A percentile compares a stretch with the other conserved stretches of the same genome.
These are phyloP conservation scores for Xylaria sp. DNA, from an alignment of 2,329 filamentous ascomycete genomes.

Conservation along the genomic window DNA sequence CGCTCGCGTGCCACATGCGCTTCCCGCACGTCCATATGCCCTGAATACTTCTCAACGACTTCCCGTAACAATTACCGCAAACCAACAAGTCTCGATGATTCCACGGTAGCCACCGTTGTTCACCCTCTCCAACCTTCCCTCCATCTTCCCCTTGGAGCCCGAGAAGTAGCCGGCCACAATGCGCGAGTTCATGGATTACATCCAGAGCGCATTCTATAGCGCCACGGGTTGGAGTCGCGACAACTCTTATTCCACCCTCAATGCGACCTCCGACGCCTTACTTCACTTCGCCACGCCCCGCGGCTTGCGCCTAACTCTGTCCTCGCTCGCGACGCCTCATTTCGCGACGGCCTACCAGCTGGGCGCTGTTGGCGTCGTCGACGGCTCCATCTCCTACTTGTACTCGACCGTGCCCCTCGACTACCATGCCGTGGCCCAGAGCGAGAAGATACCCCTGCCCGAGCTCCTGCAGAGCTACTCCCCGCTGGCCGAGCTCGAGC, in stretches of 20 bases:
- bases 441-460: constrained; percentile 75
- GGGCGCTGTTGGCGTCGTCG: constrained; percentile 86
- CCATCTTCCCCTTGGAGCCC: constrained; percentile 11
- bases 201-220: constrained; percentile 88
- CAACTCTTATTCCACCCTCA: constrained; percentile 89
- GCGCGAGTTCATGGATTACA: constrained; percentile 97
- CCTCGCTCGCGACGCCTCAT: constrained; percentile 88
- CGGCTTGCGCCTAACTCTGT: constrained; percentile 84
- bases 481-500: constrained; percentile 69
- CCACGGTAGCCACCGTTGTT: constrained; percentile 14
- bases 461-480: constrained; percentile 83
- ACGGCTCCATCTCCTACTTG: constrained; percentile 96
- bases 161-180: constrained; percentile 53
- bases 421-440: constrained; percentile 66
- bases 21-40: not conserved
- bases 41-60: no score
- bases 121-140: not conserved
- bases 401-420: constrained; percentile 85
- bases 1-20: no score
- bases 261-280: constrained; percentile 81
- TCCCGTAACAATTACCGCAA: not conserved
- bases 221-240: constrained; percentile 88
- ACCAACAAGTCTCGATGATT: constrained; percentile 12
- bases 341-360: constrained; percentile 95
- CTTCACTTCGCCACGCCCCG: constrained; percentile 87